Evolutionary conservation across 148 eudicot species (phyloP), one percentile per base, ranked within the genome.

Genomic region (Rheum nobile): DNA sequence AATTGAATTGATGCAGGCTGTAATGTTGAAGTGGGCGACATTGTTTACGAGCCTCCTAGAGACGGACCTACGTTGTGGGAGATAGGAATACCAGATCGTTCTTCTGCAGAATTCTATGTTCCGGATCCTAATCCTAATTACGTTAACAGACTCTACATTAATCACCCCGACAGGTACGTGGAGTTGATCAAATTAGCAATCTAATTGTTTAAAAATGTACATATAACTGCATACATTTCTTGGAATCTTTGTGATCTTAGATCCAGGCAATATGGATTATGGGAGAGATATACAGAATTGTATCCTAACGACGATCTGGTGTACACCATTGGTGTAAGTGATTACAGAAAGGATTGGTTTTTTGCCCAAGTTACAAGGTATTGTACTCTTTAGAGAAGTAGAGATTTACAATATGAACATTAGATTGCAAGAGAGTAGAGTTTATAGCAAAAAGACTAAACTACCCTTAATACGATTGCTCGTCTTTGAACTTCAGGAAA

Each of bases 311-410:
- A 78, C 26, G 93, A 92, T 84, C 81, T 90, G 22, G 81, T 86
- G 2, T 92, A 80, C 80, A 85, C 87, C 0, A 76, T 88, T 75
- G 96, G 91, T 19, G 79, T 71, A 74, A 90, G 93, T 63, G 93
- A 92, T 47, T 90, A 85, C 76, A 41, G 29, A 8, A 86, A 81
- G 79, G 98, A 92, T 78, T 92, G 98, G 98, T 90, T 92, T 83
- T 92, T 83, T 71, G 98, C 91, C 74, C 98, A 92, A 43, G 96
- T 92, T 34, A 84, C 82, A 44, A 90, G 97, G 97, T 92, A 34
- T 52, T 11, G 26, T 37, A n/a, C n/a, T n/a, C n/a, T n/a, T n/a
- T n/a, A n/a, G n/a, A n/a, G n/a, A n/a, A n/a, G n/a, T n/a, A n/a
- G n/a, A n/a, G n/a, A n/a, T n/a, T n/a, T n/a, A n/a, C n/a, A n/a